These are phyloP conservation scores for Lanmaoa rubissima DNA, from an alignment of 768 basidiomycete species.

Conservation along the genomic window DNA sequence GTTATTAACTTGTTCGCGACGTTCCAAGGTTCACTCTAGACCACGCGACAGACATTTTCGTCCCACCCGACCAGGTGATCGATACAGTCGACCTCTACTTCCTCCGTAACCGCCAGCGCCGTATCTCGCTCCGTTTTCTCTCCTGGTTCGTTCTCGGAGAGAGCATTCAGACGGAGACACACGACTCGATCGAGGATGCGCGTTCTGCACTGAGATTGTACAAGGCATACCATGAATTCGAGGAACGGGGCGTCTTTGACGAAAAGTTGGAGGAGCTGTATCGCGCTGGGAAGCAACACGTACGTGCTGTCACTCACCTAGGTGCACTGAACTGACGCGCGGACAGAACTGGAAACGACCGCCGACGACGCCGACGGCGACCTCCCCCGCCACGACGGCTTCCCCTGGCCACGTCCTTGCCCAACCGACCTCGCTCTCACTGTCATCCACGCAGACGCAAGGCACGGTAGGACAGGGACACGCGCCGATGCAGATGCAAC, in stretches of 20 bases:
- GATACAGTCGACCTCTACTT: conserved; percentile 99
- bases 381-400: neutral
- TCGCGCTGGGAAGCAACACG: conserved; percentile 71
- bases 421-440: conserved; percentile 1
- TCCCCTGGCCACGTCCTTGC: neutral
- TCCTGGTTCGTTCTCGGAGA: conserved; percentile 92
- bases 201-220: conserved; percentile 82
- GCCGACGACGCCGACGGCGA: conserved; percentile 6
- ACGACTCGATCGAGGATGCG: conserved; percentile 99
- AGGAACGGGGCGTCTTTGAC: conserved; percentile 76
- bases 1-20: conserved; percentile 26
- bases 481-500: neutral
- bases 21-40: neutral
- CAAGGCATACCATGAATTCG: conserved; percentile 75
- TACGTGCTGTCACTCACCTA: conserved; percentile 35
- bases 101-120: conserved; percentile 73
- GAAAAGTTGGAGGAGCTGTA: conserved; percentile 85
- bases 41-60: conserved; percentile 73
- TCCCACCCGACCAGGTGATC: conserved; percentile 92
- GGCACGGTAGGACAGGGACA: neutral
- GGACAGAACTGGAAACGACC: conserved; percentile 61
- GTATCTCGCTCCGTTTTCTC: conserved; percentile 88
- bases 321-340: neutral
- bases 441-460: conserved; percentile 5
- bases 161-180: conserved; percentile 89